Percentiles rank a stretch among this genome's conserved stretches.
Conservation (phyloP, 179 eudicot genomes). For the Amaranthus tricolor region DNA sequence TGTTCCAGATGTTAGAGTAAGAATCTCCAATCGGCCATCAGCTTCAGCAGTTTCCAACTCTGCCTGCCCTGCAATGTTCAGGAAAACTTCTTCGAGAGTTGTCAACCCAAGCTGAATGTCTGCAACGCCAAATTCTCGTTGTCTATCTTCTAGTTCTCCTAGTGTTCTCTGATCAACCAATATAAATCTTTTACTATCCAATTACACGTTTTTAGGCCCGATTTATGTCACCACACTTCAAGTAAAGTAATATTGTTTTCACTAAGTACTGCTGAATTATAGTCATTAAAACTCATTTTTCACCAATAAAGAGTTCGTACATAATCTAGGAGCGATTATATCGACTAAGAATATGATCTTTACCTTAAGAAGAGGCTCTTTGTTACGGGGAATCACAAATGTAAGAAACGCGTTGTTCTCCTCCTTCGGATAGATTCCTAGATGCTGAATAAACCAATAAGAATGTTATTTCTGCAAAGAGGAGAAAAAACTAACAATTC, state of each 20-base stretch:
- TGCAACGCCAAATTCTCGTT: conserved; percentile 54
- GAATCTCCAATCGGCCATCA: conserved; percentile 53
- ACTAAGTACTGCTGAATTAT: too few species aligned
- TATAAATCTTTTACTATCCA: neutral
- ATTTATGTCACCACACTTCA: too few species aligned
- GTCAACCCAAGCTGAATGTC: conserved; percentile 80
- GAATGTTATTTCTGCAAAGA: neutral
- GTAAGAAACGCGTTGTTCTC: conserved; percentile 72
- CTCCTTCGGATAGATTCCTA: conserved; percentile 67
- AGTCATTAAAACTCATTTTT: too few species aligned
- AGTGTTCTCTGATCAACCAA: conserved; percentile 45
- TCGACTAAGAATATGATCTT: neutral
- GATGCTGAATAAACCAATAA: conserved; percentile 36
- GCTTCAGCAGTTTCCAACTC: conserved; percentile 74
- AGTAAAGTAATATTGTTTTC: too few species aligned
- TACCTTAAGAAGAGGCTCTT: conserved; percentile 63
- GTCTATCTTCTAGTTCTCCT: conserved; percentile 67
- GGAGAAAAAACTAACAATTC: conserved; percentile 10
- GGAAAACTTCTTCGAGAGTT: conserved; percentile 81
- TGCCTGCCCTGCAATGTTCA: conserved; percentile 68
- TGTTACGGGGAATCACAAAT: conserved; percentile 64
- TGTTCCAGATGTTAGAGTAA: conserved; percentile 53
- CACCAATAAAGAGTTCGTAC: too few species aligned
- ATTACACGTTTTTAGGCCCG: neutral
- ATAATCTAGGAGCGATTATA: too few species aligned